Evolutionary conservation across 345 rosid species (phyloP), one percentile per base, ranked within the genome.

Genomic region (Zanthoxylum bungeanum): DNA sequence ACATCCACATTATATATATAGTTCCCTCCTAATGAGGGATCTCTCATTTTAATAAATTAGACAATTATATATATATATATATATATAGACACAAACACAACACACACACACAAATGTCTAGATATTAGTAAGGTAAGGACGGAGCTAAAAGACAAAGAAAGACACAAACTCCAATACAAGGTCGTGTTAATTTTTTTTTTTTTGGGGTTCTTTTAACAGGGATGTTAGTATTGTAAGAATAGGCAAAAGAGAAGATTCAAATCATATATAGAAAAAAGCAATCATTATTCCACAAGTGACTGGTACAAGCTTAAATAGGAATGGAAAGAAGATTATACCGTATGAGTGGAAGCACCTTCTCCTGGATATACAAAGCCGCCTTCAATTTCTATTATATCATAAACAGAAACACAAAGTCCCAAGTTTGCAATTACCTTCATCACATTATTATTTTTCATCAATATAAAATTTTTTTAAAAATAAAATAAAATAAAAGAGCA

Each of bases 301-400:
- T 14, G 4, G n/a, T 14, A 4, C 19, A 1, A 3, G 49, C 49
- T 44, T 1, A 14, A 44, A 44, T 44, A 44, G 5, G 4, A 44
- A 4, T 14, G 49, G 49, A 44, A 44, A 44, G 19, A 44, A 44
- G 49, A 44, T 44, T n/a, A 50, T 86, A 92, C 98, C 83, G 83
- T 82, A 80, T 89, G 90, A 1, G 97, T 90, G 0, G 98, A 86
- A 64, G 93, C 91, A 63, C 98, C 98, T 64, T 89, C 98, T 2
- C 93, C 92, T 6, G 97, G 85, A 74, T 82, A 85, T 33, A 94
- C 85, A 71, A 85, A 85, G 31, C 98, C 99, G 46, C 93, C 96
- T 68, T 80, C 74, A 50, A 95, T 72, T 46, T 78, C 74, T 62
- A 55, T 72, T 57, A 89, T 83, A 72, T 91, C 98, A 57, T 92